phyloP scores from a whole-genome alignment of 2,329 filamentous ascomycete species.

The Tolypocladium tropicale region DNA sequence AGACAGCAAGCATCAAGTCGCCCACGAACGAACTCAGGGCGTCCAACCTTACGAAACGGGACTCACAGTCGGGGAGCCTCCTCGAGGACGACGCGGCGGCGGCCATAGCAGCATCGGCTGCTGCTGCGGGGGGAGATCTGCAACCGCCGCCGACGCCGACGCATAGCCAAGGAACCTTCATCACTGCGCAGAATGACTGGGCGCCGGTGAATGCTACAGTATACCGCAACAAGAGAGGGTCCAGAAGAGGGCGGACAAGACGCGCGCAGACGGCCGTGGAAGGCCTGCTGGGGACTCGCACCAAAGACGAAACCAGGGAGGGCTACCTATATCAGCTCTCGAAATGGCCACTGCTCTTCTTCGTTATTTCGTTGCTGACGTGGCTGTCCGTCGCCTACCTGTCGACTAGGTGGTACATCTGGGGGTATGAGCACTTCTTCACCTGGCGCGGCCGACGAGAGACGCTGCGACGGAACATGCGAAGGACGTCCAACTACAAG shows the following conservation, averaged over 20 bases:
- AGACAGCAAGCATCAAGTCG: constrained; percentile 28
- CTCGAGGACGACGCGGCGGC: constrained; percentile 22
- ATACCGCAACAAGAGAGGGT: constrained; percentile 26
- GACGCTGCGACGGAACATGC: constrained; percentile 58
- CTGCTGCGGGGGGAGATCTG: constrained; percentile 27
- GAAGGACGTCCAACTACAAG: constrained; percentile 60
- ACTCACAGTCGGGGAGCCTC: constrained; percentile 20
- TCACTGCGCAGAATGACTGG: constrained; percentile 94
- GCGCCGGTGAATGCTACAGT: constrained; percentile 72
- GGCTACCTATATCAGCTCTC: constrained; percentile 81
- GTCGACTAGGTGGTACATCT: constrained; percentile 79
- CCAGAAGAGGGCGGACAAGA: constrained; percentile 20
- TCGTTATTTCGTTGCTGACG: constrained; percentile 71
- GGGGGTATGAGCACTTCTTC: constrained; percentile 81
- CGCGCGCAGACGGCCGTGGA: constrained; percentile 27
- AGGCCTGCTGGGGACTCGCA: constrained; percentile 42
- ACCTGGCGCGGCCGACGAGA: constrained; percentile 80
- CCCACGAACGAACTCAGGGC: constrained; percentile 26
- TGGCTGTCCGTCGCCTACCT: constrained; percentile 65
- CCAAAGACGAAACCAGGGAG: constrained; percentile 87
- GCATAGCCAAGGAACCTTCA: constrained; percentile 44
- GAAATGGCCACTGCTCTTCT: constrained; percentile 82
- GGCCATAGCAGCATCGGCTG: constrained; percentile 26
- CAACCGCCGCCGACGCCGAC: constrained; percentile 10
- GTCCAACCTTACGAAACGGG: constrained; percentile 31